Base-by-base conservation (phyloP, 345 rosid genomes). In the Citrus reticulata region DNA sequence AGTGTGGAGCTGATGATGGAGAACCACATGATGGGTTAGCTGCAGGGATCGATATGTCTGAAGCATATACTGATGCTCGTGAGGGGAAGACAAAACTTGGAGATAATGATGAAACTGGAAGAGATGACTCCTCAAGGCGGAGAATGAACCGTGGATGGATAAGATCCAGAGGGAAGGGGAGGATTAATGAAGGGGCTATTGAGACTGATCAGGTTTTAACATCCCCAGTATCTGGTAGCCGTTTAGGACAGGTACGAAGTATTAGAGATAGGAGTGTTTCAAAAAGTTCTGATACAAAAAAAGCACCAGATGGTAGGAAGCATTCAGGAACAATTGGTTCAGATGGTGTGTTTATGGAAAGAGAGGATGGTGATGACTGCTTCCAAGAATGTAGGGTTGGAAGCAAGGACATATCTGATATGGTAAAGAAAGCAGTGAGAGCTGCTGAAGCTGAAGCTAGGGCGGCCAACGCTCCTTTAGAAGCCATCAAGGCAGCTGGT, bases 381-480 rank as follows among this genome's bases (percentile, higher is more conserved):
- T 88, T 91, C 77, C 88, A 90, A 85, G 97, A 88, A 55, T 96
- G 97, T 86, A 82, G 83, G 75, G 82, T 96, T 61, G 99, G 99
- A 82, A 88, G 88, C 73, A 89, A 82, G 84, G 97, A 94, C 82
- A 90, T 96, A 63, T 84, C 88, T 76, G 90, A 91, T 81, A 73
- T 94, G 74, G 98, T 96, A 30, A 94, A 83, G 88, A 84, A 86
- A 75, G 99, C 99, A 11, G 92, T 96, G 66, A 86, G 87, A 80
- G 92, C 99, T 85, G 99, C 99, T 79, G 99, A 94, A 83, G 88
- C 92, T 22, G 99, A 96, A 92, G 99, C 99, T 70, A 87, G 91
- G 86, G 89, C 92, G 73, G 98, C 92, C 77, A 87, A 89, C 85
- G 98, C 94, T 67, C 94, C 97, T 67, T 78, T 71, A 35, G 99